Percentiles rank a stretch among this genome's conserved stretches.
These are phyloP conservation scores for Boletus speciosus DNA, from an alignment of 768 basidiomycete species.

Conservation along the genomic window DNA sequence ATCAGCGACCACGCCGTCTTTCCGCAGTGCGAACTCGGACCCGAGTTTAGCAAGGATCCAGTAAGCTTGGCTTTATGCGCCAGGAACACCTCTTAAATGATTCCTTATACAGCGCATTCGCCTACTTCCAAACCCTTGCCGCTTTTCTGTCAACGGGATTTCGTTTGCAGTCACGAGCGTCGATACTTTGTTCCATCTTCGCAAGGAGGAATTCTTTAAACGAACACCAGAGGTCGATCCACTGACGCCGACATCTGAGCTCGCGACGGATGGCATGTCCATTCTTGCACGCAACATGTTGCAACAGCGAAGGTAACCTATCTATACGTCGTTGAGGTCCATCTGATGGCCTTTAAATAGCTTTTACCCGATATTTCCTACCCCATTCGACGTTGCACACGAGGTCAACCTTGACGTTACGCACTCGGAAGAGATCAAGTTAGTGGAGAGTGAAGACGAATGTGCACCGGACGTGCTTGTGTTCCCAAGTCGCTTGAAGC, in stretches of 20 bases:
- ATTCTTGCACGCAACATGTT: constrained; percentile 76
- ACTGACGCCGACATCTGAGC: constrained; percentile 39
- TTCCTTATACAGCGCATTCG: constrained; percentile 58
- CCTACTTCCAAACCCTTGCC: constrained; percentile 81
- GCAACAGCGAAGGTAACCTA: constrained; percentile 75
- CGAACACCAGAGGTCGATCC: constrained; percentile 61
- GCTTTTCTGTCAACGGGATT: constrained; percentile 82
- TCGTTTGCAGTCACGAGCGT: constrained; percentile 78
- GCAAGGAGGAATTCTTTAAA: constrained; percentile 76
- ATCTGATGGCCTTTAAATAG: constrained; percentile 37
- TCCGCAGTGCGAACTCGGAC: constrained; percentile 70
- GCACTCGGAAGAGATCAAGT: constrained; percentile 54
- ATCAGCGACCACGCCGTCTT: constrained; percentile 77
- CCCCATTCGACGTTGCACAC: constrained; percentile 64
- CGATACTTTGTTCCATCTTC: constrained; percentile 86
- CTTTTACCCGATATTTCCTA: constrained; percentile 94
- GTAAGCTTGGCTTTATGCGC: constrained; percentile 37
- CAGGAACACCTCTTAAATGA: background rate
- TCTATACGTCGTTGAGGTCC: background rate
- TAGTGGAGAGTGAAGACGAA: constrained; percentile 35
- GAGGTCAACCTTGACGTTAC: constrained; percentile 91
- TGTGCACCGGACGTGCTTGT: constrained; percentile 81
- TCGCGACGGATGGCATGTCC: constrained; percentile 69
- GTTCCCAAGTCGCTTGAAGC: constrained; percentile 82
- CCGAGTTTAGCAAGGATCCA: constrained; percentile 43